Evolutionary conservation across 331 rosid species (phyloP).

Genomic region (Malus hybrid): DNA sequence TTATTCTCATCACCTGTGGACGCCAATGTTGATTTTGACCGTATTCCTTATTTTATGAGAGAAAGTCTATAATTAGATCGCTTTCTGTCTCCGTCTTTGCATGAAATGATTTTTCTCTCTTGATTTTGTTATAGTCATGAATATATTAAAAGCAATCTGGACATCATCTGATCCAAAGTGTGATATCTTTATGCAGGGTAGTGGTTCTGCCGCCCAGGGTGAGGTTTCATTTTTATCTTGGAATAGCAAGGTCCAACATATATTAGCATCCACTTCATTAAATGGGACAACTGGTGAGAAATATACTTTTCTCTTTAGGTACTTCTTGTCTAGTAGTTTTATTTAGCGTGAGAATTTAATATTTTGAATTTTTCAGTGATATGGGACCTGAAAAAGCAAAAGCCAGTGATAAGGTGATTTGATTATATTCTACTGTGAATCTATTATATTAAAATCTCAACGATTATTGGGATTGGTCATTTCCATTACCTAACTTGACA

Average conservation of each 20-base stretch:
- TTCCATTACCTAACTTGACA: conserved; percentile 10
- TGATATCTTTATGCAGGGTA: conserved; percentile 56
- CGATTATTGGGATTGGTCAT: conserved; percentile 6
- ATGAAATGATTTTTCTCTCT: background rate
- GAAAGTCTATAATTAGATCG: background rate
- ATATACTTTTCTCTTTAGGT: background rate
- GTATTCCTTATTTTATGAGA: background rate
- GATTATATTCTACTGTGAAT: conserved; percentile 1
- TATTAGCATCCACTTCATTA: conserved; percentile 91
- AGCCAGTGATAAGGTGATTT: conserved; percentile 91
- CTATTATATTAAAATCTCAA: background rate
- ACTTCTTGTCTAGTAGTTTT: background rate
- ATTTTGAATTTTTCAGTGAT: conserved; percentile 51
- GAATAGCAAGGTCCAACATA: conserved; percentile 99
- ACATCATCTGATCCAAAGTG: too few relatives aligned
- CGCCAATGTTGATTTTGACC: background rate
- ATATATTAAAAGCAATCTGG: too few relatives aligned
- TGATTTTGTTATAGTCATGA: background rate
- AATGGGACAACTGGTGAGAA: conserved; percentile 94
- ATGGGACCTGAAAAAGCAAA: conserved; percentile 99
- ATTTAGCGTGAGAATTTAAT: background rate
- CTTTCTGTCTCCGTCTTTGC: background rate
- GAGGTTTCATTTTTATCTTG: conserved; percentile 94
- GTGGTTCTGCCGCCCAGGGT: conserved; percentile 90
- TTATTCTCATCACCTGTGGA: background rate